A percentile compares a stretch with the other conserved stretches of the same genome.
These are phyloP conservation scores for Odontarrhena argentea DNA, from an alignment of 345 rosid genomes.

Conservation along the genomic window DNA sequence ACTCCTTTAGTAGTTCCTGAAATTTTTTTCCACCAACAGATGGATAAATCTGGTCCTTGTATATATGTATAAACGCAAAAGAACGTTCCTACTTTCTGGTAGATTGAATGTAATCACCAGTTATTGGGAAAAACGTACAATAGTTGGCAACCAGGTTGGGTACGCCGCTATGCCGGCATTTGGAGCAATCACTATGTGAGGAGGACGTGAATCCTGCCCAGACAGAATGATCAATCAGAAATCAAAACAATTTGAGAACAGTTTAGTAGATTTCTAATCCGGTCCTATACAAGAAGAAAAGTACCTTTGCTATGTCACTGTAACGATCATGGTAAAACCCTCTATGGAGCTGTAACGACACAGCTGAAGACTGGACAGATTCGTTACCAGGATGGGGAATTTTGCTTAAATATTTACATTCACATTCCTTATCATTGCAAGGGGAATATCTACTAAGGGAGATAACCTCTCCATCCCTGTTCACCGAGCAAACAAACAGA, in stretches of 20 bases:
- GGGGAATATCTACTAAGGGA: conserved; percentile 47
- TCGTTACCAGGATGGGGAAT: conserved; percentile 5
- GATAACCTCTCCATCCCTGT: conserved; percentile 70
- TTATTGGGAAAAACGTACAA: conserved; percentile 50
- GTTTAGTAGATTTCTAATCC: not conserved
- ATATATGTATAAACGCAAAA: not conserved
- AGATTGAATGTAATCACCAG: conserved; percentile 6
- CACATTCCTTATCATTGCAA: conserved; percentile 63
- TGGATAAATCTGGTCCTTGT: not conserved
- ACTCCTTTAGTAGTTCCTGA: conserved; percentile 76
- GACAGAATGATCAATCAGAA: conserved; percentile 24
- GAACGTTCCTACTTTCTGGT: not conserved
- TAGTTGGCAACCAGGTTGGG: conserved; percentile 78
- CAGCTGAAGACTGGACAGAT: conserved; percentile 40
- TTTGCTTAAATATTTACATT: conserved; percentile 53
- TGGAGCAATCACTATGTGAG: conserved; percentile 74
- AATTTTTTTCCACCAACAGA: conserved; percentile 5
- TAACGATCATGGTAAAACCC: conserved; percentile 82
- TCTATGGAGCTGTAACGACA: conserved; percentile 60
- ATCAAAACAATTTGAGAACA: conserved; percentile 8
- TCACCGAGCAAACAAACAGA: conserved; percentile 19
- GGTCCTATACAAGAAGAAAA: not conserved
- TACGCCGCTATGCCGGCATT: conserved; percentile 92
- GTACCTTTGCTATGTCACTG: conserved; percentile 55
- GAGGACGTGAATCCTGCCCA: conserved; percentile 58